Base-by-base conservation (phyloP, 1,139 yeast genomes). In the Williopsis jadinii region DNA sequence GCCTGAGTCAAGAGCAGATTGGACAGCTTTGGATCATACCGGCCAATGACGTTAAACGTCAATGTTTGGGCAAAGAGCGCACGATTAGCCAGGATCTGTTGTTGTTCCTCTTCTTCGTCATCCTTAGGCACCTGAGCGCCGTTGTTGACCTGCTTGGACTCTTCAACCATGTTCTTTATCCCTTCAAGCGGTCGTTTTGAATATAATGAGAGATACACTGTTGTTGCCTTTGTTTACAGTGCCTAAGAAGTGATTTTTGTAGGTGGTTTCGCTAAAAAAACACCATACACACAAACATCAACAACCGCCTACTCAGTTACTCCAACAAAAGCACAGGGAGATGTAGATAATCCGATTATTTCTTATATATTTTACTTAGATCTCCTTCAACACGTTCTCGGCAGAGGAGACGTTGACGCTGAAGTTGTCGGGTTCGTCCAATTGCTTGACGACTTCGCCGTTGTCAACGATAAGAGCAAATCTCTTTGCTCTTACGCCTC, bases 361-460 rank as follows among this genome's bases (percentile, higher is more conserved):
- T 29, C 30, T 5, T 29, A 31, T 31, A 12, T 3, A 12, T 8
- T 15, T 8, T 32, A 13, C 10, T 40, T 37, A 51, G 39, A 51
- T 43, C 35, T 46, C 44, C 34, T 43, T 46, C 13, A 53, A 41
- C 24, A 53, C 52, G 37, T 51, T 45, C 37, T 53, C 53, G 38
- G 56, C 56, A 42, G 48, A 45, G 14, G 80, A 68, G 34, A 71
- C 73, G 31, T 77, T 73, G 45, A 87, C 75, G 11, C 90, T 77
- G 41, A 81, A 77, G 63, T 78, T 78, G 56, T 86, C 95, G 19
- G 95, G 95, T 66, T 87, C 96, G 41, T 80, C 76, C 59, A 82
- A 83, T 32, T 77, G 68, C 51, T 79, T 64, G 39, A 66, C 63
- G 39, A 87, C 90, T 51, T 68, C 68, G 38, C 95, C 95, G 50